Conservation (phyloP, 164 flowering plant genomes). For the Akebia trifoliata region DNA sequence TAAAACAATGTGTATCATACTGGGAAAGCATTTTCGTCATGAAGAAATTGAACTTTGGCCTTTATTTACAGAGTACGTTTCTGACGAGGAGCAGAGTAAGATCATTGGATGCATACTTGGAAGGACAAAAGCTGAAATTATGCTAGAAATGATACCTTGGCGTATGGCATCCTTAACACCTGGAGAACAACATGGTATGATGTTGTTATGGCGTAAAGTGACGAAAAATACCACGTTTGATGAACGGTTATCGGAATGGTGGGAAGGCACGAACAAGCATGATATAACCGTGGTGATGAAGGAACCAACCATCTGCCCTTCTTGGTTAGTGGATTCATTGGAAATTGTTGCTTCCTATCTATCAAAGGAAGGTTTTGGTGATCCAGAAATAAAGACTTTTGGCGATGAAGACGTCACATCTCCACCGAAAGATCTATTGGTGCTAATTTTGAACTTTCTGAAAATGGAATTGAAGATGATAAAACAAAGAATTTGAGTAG, state of each 20-base stretch:
- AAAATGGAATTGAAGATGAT: slow-evolving; percentile 15
- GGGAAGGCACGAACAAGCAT: slow-evolving; percentile 45
- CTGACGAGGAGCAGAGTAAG: slow-evolving; percentile 70
- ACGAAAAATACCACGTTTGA: slow-evolving; percentile 77
- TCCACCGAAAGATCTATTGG: slow-evolving; percentile 7
- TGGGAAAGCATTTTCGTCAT: slow-evolving; percentile 55
- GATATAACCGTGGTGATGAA: slow-evolving; percentile 20
- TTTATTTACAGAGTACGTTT: slow-evolving; percentile 48
- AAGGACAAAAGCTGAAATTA: slow-evolving; percentile 56
- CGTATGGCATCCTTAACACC: slow-evolving; percentile 52
- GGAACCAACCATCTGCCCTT: slow-evolving; percentile 24
- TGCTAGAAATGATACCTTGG: slow-evolving; percentile 84
- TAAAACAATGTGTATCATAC: slow-evolving; percentile 41
- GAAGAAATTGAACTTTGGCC: slow-evolving; percentile 87
- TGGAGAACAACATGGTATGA: slow-evolving; percentile 55
- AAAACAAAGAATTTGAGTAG: slow-evolving; percentile 15
- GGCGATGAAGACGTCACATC: slow-evolving; percentile 10
- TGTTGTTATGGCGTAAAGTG: slow-evolving; percentile 55
- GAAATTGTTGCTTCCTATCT: slow-evolving; percentile 48
- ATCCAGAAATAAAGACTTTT: slow-evolving; percentile 15
- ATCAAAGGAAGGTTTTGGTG: slow-evolving; percentile 28
- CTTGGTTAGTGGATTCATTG: slow-evolving; percentile 38
- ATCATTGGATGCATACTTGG: slow-evolving; percentile 76
- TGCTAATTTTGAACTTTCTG: slow-evolving; percentile 15
- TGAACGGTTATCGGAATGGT: slow-evolving; percentile 89